Percentiles rank a stretch among this genome's conserved stretches.
phyloP scores from a whole-genome alignment of 495 filamentous ascomycete genomes.

The Umbilicaria muhlenbergii region DNA sequence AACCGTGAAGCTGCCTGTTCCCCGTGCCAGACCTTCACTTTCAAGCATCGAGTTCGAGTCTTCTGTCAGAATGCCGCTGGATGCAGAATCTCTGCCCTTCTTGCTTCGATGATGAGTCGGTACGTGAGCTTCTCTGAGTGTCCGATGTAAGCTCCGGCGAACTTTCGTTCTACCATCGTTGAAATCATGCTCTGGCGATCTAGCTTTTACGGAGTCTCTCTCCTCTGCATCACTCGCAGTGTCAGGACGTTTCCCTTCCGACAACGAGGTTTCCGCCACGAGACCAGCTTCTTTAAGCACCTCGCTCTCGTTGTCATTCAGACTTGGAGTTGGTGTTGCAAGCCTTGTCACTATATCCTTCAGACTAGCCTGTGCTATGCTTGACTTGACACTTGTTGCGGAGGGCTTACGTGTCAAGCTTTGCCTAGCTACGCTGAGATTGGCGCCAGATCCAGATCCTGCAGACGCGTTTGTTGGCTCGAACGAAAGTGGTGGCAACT shows the following conservation, averaged over 20 bases:
- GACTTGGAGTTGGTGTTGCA: conserved; percentile 20
- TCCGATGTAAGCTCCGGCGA: conserved; percentile 83
- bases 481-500: conserved; percentile 31
- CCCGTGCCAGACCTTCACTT: conserved; percentile 55
- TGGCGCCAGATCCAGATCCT: conserved; percentile 6
- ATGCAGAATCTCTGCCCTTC: conserved; percentile 60
- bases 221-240: conserved; percentile 23
- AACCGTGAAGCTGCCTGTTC: conserved; percentile 78
- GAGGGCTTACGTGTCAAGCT: conserved; percentile 3
- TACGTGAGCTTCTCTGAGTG: conserved; percentile 69
- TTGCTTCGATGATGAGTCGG: conserved; percentile 48
- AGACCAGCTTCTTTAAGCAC: conserved; percentile 31
- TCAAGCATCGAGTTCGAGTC: conserved; percentile 30
- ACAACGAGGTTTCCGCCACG: conserved; percentile 27
- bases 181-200: conserved; percentile 19
- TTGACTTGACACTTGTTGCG: conserved; percentile 6
- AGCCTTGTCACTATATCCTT: conserved; percentile 14
- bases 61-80: conserved; percentile 43
- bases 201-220: conserved; percentile 18
- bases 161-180: conserved; percentile 42
- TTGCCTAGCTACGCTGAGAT: neutral
- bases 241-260: conserved; percentile 20
- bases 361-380: conserved; percentile 1
- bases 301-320: conserved; percentile 34
- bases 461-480: conserved; percentile 5